Evolutionary conservation across 2,329 filamentous ascomycete genomes (phyloP).

Genomic region (Colletotrichum cuscutae): DNA sequence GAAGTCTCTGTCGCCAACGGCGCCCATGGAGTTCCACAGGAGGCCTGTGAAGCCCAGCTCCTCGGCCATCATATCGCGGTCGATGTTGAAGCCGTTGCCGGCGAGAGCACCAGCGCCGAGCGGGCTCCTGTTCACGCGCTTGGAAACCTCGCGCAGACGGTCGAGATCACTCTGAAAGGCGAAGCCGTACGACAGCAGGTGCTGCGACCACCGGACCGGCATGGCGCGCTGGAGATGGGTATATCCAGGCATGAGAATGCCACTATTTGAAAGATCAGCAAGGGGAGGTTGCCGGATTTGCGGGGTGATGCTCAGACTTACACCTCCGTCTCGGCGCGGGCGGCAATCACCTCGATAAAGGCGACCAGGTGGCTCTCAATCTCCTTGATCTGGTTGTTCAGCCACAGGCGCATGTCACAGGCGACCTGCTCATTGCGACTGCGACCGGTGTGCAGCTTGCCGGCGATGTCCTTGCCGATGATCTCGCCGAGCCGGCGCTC

Average conservation of each 20-base stretch:
- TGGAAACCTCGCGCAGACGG: conserved; percentile 77
- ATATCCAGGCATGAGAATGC: conserved; percentile 86
- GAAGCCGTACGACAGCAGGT: conserved; percentile 80
- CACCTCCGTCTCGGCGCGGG: conserved; percentile 78
- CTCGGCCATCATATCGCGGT: conserved; percentile 80
- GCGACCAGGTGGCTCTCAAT: conserved; percentile 76
- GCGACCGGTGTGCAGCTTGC: conserved; percentile 77
- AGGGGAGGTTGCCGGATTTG: conserved; percentile 35
- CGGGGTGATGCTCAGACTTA: conserved; percentile 37
- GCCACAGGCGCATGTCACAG: conserved; percentile 78
- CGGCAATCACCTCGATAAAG: conserved; percentile 75
- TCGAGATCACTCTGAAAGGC: conserved; percentile 80
- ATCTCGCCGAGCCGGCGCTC: conserved; percentile 72
- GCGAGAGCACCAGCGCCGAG: conserved; percentile 82
- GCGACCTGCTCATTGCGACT: conserved; percentile 80
- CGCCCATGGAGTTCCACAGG: conserved; percentile 81
- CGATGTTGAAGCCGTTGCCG: conserved; percentile 85
- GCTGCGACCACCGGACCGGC: conserved; percentile 85
- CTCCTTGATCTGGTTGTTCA: conserved; percentile 77
- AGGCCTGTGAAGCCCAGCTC: conserved; percentile 84
- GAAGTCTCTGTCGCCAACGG: conserved; percentile 83
- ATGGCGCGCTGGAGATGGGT: conserved; percentile 86
- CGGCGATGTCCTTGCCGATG: conserved; percentile 75
- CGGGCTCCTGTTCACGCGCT: conserved; percentile 77
- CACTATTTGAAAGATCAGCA: conserved; percentile 40